phyloP scores from a whole-genome alignment of 2,329 filamentous ascomycete species.

The Epichloe aotearoae region DNA sequence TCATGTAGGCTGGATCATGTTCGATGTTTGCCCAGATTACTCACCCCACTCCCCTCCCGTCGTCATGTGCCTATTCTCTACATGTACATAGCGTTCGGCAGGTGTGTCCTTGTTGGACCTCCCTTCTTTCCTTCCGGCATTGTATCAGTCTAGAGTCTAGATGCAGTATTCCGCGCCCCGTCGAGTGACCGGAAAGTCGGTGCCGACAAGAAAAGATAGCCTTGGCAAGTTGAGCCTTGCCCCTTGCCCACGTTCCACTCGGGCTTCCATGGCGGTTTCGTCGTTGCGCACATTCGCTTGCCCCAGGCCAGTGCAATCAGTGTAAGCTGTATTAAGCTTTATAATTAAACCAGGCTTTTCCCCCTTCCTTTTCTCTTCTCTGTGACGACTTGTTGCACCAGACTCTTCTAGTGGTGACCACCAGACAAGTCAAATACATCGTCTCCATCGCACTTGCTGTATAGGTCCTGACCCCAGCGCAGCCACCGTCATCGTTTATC shows the following conservation, averaged over 20 bases:
- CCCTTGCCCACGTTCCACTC: background rate
- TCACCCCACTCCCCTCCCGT: background rate
- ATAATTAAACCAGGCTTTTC: background rate
- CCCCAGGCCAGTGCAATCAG: background rate
- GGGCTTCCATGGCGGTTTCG: background rate
- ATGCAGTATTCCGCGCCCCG: background rate
- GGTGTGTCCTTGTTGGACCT: background rate
- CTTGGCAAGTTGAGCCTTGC: background rate
- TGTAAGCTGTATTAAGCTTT: background rate
- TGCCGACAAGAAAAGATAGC: background rate
- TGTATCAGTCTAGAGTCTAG: too few relatives aligned
- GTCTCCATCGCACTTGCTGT: background rate
- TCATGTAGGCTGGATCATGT: background rate
- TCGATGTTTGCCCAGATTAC: background rate
- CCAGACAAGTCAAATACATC: too few relatives aligned
- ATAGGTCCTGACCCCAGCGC: background rate
- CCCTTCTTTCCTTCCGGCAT: background rate
- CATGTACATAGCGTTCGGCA: background rate
- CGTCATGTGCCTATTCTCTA: background rate
- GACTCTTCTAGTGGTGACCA: too few relatives aligned
- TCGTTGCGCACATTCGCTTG: background rate
- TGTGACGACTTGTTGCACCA: background rate
- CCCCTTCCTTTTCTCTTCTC: background rate
- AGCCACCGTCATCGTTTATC: background rate
- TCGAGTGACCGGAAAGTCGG: background rate